A percentile compares a stretch with the other conserved stretches of the same genome.
Conservation (phyloP, 2,329 filamentous ascomycete genomes). For the Acrocalymma vagum region DNA sequence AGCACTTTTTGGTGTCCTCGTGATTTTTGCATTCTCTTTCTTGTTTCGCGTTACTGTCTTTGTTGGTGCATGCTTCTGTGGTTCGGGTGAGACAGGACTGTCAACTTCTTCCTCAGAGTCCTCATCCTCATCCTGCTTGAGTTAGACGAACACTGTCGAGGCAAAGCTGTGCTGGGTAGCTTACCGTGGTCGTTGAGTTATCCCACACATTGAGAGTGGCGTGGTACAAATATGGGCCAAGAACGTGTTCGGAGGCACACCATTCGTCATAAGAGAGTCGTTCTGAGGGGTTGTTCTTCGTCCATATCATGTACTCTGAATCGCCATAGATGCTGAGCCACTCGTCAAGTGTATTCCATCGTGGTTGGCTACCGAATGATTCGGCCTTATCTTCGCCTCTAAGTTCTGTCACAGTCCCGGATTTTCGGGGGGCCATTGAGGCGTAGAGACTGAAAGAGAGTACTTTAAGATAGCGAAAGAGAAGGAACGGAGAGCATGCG, state of each 20-base stretch:
- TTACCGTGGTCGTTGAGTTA: slow-evolving; percentile 37
- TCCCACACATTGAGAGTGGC: slow-evolving; percentile 38
- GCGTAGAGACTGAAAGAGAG: slow-evolving; percentile 9
- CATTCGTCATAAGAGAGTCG: slow-evolving; percentile 41
- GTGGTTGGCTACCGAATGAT: too few relatives aligned
- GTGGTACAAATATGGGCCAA: slow-evolving; percentile 40
- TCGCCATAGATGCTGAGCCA: slow-evolving; percentile 32
- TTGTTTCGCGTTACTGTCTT: slow-evolving; percentile 36
- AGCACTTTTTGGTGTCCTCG: slow-evolving; percentile 24
- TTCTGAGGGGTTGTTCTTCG: slow-evolving; percentile 27
- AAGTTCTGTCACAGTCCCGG: too few relatives aligned
- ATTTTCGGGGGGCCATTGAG: slow-evolving; percentile 32
- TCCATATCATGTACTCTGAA: slow-evolving; percentile 36
- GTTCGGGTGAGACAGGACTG: slow-evolving; percentile 26
- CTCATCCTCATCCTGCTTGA: slow-evolving; percentile 34
- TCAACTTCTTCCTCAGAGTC: slow-evolving; percentile 23
- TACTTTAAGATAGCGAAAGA: slow-evolving; percentile 13
- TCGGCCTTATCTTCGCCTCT: too few relatives aligned
- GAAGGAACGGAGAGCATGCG: slow-evolving; percentile 12
- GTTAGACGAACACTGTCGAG: slow-evolving; percentile 22
- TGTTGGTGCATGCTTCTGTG: slow-evolving; percentile 30
- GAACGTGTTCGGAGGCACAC: slow-evolving; percentile 33
- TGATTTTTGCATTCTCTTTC: slow-evolving; percentile 22
- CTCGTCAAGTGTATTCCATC: too few relatives aligned
- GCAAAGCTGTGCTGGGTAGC: slow-evolving; percentile 12